Evolutionary conservation across 2,329 filamentous ascomycete genomes (phyloP).

Genomic region (Aspergillus fumigatiaffinis): DNA sequence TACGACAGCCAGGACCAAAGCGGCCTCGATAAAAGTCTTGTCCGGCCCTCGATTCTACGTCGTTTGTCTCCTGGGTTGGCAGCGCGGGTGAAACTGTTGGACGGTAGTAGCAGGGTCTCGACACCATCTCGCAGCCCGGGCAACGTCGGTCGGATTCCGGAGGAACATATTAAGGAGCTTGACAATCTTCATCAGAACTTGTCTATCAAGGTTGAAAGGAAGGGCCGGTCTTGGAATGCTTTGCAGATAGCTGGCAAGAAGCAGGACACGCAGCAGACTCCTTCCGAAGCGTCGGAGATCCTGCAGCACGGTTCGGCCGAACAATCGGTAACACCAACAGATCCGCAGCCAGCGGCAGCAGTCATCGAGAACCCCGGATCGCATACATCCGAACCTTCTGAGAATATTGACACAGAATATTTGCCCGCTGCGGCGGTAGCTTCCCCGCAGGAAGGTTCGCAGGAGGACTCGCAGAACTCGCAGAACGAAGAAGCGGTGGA

Average conservation of each 20-base stretch:
- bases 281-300: slow-evolving; percentile 19
- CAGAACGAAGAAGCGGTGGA: slow-evolving; percentile 2
- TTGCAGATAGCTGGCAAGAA: slow-evolving; percentile 12
- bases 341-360: slow-evolving; percentile 1
- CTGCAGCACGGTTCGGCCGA: not conserved
- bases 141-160: slow-evolving; percentile 37
- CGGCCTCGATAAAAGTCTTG: slow-evolving; percentile 24
- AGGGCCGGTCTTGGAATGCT: slow-evolving; percentile 35
- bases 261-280: slow-evolving; percentile 14
- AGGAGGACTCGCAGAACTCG: not conserved
- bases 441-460: not conserved
- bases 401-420: not conserved
- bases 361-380: not conserved
- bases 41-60: slow-evolving; percentile 36
- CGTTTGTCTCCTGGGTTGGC: slow-evolving; percentile 41
- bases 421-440: not conserved
- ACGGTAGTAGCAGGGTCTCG: slow-evolving; percentile 31
- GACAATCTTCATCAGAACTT: slow-evolving; percentile 37
- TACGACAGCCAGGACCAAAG: slow-evolving; percentile 15
- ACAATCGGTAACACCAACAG: not conserved
- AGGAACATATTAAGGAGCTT: slow-evolving; percentile 39
- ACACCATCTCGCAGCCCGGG: slow-evolving; percentile 20
- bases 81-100: slow-evolving; percentile 40
- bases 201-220: slow-evolving; percentile 37
- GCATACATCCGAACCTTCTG: not conserved